phyloP scores from a whole-genome alignment of 2,329 filamentous ascomycete genomes.

The Monilinia fructigena region DNA sequence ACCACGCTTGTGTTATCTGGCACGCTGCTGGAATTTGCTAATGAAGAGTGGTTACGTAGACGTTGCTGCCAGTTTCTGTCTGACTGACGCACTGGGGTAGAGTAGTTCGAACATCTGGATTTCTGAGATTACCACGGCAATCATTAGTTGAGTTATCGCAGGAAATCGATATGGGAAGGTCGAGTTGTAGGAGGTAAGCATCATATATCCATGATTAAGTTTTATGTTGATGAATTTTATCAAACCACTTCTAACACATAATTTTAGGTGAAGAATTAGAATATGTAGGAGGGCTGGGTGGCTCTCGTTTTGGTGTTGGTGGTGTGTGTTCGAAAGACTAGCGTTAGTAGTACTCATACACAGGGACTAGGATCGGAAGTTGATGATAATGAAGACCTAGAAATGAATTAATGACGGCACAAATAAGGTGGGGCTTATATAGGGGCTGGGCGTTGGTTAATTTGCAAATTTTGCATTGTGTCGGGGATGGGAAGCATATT shows the following conservation, averaged over 20 bases:
- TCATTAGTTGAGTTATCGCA: constrained; percentile 89
- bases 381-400: constrained; percentile 63
- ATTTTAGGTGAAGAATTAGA: constrained; percentile 40
- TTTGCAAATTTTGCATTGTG: constrained; percentile 12
- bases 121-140: constrained; percentile 73
- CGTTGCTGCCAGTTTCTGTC: constrained; percentile 81
- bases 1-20: constrained; percentile 95
- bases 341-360: constrained; percentile 58
- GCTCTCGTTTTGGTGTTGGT: constrained; percentile 49
- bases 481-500: constrained; percentile 7
- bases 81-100: constrained; percentile 94
- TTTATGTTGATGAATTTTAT: constrained; percentile 21
- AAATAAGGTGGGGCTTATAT: constrained; percentile 10
- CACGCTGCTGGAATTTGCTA: constrained; percentile 87
- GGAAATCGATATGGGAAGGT: constrained; percentile 87
- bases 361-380: constrained; percentile 52
- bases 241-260: constrained; percentile 28
- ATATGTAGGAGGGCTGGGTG: constrained; percentile 50
- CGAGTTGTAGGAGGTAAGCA: constrained; percentile 86
- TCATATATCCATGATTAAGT: constrained; percentile 29
- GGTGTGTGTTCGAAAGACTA: constrained; percentile 55
- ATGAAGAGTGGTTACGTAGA: constrained; percentile 90
- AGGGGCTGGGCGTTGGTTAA: constrained; percentile 12
- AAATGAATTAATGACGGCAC: constrained; percentile 44
- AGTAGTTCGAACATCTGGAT: constrained; percentile 84